A percentile compares a stretch with the other conserved stretches of the same genome.
phyloP scores from a whole-genome alignment of 2,329 filamentous ascomycete genomes.

The Thielaviopsis ethacetica region DNA sequence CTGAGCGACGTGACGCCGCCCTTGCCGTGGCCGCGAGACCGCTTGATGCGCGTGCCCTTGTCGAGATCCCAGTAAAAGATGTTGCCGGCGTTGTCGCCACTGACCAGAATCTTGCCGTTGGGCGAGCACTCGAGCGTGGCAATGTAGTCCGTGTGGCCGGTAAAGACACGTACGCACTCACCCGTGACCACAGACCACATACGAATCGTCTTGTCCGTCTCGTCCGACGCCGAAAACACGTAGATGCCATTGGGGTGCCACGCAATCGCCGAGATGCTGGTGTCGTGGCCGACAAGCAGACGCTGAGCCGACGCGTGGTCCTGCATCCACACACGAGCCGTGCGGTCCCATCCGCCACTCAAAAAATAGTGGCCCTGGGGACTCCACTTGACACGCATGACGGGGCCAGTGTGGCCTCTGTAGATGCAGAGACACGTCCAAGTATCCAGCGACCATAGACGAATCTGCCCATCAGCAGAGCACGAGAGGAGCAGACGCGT shows the following conservation, averaged over 20 bases:
- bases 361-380: conserved; percentile 93
- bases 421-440: conserved; percentile 91
- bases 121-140: conserved; percentile 73
- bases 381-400: conserved; percentile 78
- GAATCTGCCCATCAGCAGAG: conserved; percentile 73
- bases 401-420: conserved; percentile 78
- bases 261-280: conserved; percentile 74
- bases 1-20: conserved; percentile 86
- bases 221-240: conserved; percentile 80
- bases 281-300: conserved; percentile 82
- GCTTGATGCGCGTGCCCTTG: conserved; percentile 75
- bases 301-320: conserved; percentile 82
- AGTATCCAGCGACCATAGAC: conserved; percentile 82
- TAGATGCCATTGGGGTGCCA: conserved; percentile 95
- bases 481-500: conserved; percentile 72
- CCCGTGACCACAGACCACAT: conserved; percentile 95
- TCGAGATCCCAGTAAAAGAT: conserved; percentile 91
- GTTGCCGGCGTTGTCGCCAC: conserved; percentile 71
- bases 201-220: conserved; percentile 71
- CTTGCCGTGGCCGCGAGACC: conserved; percentile 83
- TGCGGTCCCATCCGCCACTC: conserved; percentile 76
- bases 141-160: conserved; percentile 77
- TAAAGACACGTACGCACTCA: conserved; percentile 77
- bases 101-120: conserved; percentile 80
- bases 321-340: conserved; percentile 78